These are phyloP conservation scores for Biscogniauxia sp. DNA, from an alignment of 2,329 filamentous ascomycete species.

Conservation along the genomic window DNA sequence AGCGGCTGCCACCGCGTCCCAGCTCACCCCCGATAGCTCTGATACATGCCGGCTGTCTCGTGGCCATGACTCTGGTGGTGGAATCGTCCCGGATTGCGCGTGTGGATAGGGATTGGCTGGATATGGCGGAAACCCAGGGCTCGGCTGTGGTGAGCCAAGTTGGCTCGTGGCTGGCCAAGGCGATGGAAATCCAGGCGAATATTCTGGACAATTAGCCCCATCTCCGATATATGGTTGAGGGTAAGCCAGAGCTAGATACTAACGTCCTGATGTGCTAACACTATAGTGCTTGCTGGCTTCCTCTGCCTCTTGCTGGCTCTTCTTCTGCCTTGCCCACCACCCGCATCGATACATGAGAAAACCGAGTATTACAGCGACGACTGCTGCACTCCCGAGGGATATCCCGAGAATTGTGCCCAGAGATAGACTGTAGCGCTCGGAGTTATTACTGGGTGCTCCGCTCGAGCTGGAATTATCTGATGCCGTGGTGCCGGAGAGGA, in stretches of 20 bases:
- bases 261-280: constrained; percentile 4
- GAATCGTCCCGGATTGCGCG: constrained; percentile 2
- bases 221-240: neutral
- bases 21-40: constrained; percentile 14
- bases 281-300: constrained; percentile 5
- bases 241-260: constrained; percentile 1
- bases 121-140: constrained; percentile 13
- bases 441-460: neutral
- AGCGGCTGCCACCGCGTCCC: constrained; percentile 5
- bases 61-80: constrained; percentile 9
- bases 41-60: constrained; percentile 14
- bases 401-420: constrained; percentile 22
- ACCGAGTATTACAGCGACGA: constrained; percentile 19
- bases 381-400: constrained; percentile 17
- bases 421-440: constrained; percentile 8
- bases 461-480: neutral
- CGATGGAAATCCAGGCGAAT: constrained; percentile 9
- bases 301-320: constrained; percentile 7
- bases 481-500: constrained; percentile 9
- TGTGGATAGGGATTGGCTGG: constrained; percentile 11
- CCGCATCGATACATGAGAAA: constrained; percentile 22
- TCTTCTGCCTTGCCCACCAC: constrained; percentile 18
- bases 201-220: constrained; percentile 3
- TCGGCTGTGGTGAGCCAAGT: constrained; percentile 7
- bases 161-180: constrained; percentile 12